Conservation (phyloP, 768 basidiomycete species). For the Amanita molliuscula region DNA sequence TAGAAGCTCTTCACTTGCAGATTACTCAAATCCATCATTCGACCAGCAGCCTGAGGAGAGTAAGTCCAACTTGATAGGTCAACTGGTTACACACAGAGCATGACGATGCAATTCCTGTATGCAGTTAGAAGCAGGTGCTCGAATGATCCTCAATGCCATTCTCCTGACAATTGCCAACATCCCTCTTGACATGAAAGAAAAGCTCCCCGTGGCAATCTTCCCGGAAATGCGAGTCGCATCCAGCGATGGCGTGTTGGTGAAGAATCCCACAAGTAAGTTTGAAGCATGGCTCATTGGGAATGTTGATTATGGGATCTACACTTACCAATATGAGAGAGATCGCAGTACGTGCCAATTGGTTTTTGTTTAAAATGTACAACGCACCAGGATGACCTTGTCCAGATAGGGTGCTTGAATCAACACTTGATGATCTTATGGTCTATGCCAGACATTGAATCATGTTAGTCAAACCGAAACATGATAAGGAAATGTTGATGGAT, state of each 20-base stretch:
- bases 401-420: neutral
- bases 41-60: neutral
- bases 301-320: constrained; percentile 7
- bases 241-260: constrained; percentile 7
- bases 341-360: neutral
- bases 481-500: neutral
- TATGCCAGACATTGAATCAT: neutral
- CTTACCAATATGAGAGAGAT: constrained; percentile 1
- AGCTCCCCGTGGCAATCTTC: constrained; percentile 8
- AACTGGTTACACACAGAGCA: neutral
- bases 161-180: constrained; percentile 8
- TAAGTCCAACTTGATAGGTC: neutral
- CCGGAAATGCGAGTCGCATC: constrained; percentile 7
- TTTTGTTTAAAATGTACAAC: neutral
- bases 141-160: constrained; percentile 9
- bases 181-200: constrained; percentile 4
- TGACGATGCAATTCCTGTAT: neutral
- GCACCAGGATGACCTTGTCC: neutral
- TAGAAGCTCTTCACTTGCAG: constrained; percentile 3
- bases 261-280: constrained; percentile 4
- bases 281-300: constrained; percentile 6
- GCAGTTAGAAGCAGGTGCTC: constrained; percentile 3
- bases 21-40: constrained; percentile 1
- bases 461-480: neutral
- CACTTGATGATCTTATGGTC: neutral